A percentile compares a stretch with the other conserved stretches of the same genome.
Evolutionary conservation across 331 rosid species (phyloP).

Genomic region (Malus hybrid): DNA sequence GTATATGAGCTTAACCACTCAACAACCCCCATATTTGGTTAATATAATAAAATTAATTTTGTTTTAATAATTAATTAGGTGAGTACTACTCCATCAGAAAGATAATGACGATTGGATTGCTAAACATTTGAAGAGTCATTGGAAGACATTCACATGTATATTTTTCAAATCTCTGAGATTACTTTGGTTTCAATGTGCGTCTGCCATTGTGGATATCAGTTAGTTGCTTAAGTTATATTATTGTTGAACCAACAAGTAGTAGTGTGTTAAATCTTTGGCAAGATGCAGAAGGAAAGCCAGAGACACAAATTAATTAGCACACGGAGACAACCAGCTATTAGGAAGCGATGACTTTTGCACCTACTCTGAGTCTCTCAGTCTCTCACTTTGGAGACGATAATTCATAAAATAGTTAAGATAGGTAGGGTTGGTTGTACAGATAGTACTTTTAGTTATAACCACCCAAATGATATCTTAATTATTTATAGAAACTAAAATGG

Average conservation of each 20-base stretch:
- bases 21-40: conserved; percentile 17
- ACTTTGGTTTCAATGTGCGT: no score
- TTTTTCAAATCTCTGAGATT: no score
- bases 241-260: not conserved
- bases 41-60: not conserved
- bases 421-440: not conserved
- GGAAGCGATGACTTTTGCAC: not conserved
- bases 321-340: not conserved
- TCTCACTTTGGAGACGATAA: not conserved
- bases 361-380: not conserved
- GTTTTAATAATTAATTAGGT: not conserved
- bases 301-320: not conserved
- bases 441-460: not conserved
- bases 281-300: not conserved
- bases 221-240: not conserved
- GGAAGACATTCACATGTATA: no score
- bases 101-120: not conserved
- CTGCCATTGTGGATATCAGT: no score
- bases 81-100: not conserved
- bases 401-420: not conserved
- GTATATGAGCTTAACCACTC: conserved; percentile 23
- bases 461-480: not conserved
- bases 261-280: not conserved
- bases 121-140: no score
- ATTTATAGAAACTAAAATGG: not conserved